These are phyloP conservation scores for Exophiala sp. DNA, from an alignment of 2,329 filamentous ascomycete genomes.

Conservation along the genomic window DNA sequence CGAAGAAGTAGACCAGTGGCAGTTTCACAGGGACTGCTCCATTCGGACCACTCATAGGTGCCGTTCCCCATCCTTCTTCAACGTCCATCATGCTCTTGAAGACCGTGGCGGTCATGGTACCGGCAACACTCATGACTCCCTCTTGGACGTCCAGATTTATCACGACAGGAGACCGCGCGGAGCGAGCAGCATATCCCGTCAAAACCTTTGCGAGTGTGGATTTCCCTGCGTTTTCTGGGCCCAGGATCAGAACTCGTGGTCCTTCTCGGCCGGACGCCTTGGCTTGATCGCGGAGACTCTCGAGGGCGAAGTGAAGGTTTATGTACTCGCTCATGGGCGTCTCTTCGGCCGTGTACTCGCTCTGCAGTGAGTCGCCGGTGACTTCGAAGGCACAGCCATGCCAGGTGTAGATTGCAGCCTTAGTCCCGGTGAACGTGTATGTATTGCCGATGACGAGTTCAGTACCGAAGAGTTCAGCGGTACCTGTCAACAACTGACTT, in stretches of 20 bases:
- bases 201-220: conserved; percentile 75
- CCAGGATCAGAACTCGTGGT: conserved; percentile 80
- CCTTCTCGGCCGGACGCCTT: conserved; percentile 53
- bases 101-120: conserved; percentile 79
- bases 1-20: conserved; percentile 86
- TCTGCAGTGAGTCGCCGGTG: conserved; percentile 58
- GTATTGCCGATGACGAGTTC: conserved; percentile 78
- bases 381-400: conserved; percentile 85
- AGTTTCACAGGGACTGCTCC: conserved; percentile 86
- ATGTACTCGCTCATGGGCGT: conserved; percentile 76
- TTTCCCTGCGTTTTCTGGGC: conserved; percentile 75
- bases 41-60: conserved; percentile 78
- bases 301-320: conserved; percentile 84
- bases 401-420: conserved; percentile 89
- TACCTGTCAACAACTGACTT: conserved; percentile 66
- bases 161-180: conserved; percentile 70
- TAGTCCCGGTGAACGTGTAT: conserved; percentile 77
- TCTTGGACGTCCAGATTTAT: conserved; percentile 83
- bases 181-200: conserved; percentile 73
- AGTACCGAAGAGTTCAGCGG: conserved; percentile 90
- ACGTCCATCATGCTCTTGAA: conserved; percentile 85
- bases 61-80: conserved; percentile 83
- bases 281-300: conserved; percentile 65
- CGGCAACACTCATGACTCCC: conserved; percentile 72
- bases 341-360: conserved; percentile 69